These are phyloP conservation scores for Serendipita sp. DNA, from an alignment of 768 basidiomycete genomes.

Conservation along the genomic window DNA sequence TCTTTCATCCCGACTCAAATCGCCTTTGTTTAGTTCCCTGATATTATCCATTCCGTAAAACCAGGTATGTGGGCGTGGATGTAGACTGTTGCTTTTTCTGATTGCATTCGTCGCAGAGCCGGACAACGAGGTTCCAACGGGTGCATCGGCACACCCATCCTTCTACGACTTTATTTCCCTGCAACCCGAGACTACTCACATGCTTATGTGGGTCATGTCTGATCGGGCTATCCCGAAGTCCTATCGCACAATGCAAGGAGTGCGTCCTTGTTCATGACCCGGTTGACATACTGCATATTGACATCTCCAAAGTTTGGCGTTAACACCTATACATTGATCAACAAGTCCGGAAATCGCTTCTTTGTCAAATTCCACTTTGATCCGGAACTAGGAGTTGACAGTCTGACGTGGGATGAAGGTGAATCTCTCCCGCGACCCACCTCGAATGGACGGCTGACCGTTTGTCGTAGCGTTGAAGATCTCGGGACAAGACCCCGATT, in stretches of 20 bases:
- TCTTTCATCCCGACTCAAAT: slow-evolving; percentile 6
- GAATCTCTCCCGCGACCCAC: not conserved
- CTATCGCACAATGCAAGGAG: slow-evolving; percentile 80
- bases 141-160: slow-evolving; percentile 20
- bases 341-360: slow-evolving; percentile 44
- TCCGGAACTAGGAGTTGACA: slow-evolving; percentile 71
- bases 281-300: slow-evolving; percentile 15
- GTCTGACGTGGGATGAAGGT: slow-evolving; percentile 79
- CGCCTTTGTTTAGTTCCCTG: slow-evolving; percentile 72
- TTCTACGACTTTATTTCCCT: slow-evolving; percentile 76
- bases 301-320: slow-evolving; percentile 48
- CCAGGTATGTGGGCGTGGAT: slow-evolving; percentile 58
- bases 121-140: slow-evolving; percentile 44
- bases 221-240: slow-evolving; percentile 79
- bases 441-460: not conserved
- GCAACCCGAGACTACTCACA: slow-evolving; percentile 51
- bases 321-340: slow-evolving; percentile 68
- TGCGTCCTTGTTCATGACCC: slow-evolving; percentile 17
- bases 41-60: slow-evolving; percentile 77
- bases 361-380: slow-evolving; percentile 87
- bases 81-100: not conserved
- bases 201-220: slow-evolving; percentile 75
- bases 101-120: slow-evolving; percentile 43
- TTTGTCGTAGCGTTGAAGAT: not conserved
- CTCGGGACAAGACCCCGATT: slow-evolving; percentile 42